A percentile compares a stretch with the other conserved stretches of the same genome.
Conservation (phyloP, 176 grass and related monocot genomes). For the Olyra latifolia region DNA sequence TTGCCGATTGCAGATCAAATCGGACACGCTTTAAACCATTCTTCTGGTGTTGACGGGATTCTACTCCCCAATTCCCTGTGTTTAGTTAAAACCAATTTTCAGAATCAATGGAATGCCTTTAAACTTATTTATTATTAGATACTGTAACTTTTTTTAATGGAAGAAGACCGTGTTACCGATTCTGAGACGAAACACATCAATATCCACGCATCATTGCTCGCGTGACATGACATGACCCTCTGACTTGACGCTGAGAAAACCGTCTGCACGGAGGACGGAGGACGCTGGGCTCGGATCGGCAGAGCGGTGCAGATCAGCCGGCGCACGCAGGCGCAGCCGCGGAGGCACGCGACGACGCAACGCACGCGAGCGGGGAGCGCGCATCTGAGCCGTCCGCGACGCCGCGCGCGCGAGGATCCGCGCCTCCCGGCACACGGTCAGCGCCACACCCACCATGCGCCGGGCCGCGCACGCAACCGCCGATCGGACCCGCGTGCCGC, state of each 20-base stretch:
- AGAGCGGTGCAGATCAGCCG: not conserved
- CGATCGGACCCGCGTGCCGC: not conserved
- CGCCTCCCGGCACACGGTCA: not conserved
- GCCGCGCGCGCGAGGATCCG: not conserved
- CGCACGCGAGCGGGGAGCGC: not conserved
- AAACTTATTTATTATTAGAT: too few relatives aligned
- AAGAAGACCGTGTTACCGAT: too few relatives aligned
- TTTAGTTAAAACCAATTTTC: too few relatives aligned
- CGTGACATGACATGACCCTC: not conserved
- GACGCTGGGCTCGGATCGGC: not conserved
- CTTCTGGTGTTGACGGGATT: too few relatives aligned
- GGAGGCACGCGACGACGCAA: not conserved
- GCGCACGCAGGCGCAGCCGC: not conserved
- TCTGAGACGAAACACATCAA: too few relatives aligned
- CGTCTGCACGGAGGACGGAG: not conserved
- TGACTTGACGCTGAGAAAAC: not conserved
- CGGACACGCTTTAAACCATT: too few relatives aligned
- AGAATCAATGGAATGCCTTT: too few relatives aligned
- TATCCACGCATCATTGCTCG: not conserved
- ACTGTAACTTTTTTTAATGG: too few relatives aligned
- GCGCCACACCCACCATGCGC: not conserved
- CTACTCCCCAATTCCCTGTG: too few relatives aligned
- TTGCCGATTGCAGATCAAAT: too few relatives aligned
- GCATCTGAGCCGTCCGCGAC: not conserved
- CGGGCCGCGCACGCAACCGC: not conserved